Conservation (phyloP, 2,329 filamentous ascomycete genomes). For the Chrysoporthe puriensis region DNA sequence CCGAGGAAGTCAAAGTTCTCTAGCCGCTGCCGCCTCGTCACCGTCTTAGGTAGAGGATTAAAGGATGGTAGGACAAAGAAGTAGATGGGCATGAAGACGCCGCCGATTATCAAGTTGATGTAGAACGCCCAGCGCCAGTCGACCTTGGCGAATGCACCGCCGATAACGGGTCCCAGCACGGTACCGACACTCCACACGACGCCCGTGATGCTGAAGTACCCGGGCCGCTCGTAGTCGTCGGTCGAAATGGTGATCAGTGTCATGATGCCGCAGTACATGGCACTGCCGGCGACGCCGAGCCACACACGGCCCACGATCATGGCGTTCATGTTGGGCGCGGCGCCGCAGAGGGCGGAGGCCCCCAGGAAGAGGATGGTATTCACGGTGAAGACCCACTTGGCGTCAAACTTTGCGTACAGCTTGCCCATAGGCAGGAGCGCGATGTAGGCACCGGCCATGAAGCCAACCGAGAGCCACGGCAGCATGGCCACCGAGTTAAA, state of each 20-base stretch:
- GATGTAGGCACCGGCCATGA: too few relatives aligned
- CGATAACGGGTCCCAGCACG: conserved; percentile 47
- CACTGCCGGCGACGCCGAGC: conserved; percentile 45
- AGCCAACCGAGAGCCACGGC: too few relatives aligned
- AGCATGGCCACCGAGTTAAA: too few relatives aligned
- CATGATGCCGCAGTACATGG: conserved; percentile 41
- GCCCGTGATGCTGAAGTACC: conserved; percentile 34
- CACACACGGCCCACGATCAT: conserved; percentile 51
- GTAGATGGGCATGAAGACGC: conserved; percentile 36
- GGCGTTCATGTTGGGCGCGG: conserved; percentile 44
- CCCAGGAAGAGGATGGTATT: conserved; percentile 24
- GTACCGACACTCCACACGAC: conserved; percentile 44
- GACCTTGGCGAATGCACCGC: conserved; percentile 46
- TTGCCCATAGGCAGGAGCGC: too few relatives aligned
- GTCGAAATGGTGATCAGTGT: conserved; percentile 34
- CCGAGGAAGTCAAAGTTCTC: too few relatives aligned
- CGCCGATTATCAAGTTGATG: conserved; percentile 56
- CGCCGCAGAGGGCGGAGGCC: conserved; percentile 42
- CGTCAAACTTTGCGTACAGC: conserved; percentile 12
- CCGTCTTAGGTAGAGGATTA: too few relatives aligned
- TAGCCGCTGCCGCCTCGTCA: too few relatives aligned
- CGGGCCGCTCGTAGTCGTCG: conserved; percentile 32
- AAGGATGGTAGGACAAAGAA: conserved; percentile 36
- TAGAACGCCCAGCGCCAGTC: conserved; percentile 53
- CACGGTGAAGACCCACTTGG: conserved; percentile 7